A percentile compares a stretch with the other conserved stretches of the same genome.
Conservation (phyloP, 2,329 filamentous ascomycete species). For the Ophiobolus disseminans region DNA sequence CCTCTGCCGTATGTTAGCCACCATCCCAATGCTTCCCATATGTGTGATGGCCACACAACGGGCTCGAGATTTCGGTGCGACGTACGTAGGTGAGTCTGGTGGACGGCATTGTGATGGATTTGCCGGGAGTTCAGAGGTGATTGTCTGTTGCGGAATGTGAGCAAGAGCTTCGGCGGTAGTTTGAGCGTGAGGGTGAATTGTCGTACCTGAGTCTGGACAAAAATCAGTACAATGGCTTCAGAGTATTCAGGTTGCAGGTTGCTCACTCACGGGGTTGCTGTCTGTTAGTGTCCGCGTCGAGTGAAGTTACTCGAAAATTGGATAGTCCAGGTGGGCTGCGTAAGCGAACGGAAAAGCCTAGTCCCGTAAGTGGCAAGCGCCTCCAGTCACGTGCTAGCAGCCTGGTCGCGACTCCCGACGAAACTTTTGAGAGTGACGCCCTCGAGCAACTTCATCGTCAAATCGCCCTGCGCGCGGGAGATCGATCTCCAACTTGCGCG, state of each 20-base stretch:
- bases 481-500: constrained; percentile 28
- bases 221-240: constrained; percentile 12
- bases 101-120: constrained; percentile 59
- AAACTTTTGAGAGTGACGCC: constrained; percentile 33
- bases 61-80: constrained; percentile 31
- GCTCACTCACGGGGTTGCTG: constrained; percentile 45
- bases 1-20: constrained; percentile 55
- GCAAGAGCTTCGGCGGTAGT: constrained; percentile 21
- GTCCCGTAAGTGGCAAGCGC: too few species aligned
- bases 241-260: constrained; percentile 18
- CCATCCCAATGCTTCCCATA: too few species aligned
- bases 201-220: constrained; percentile 37
- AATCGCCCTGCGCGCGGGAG: constrained; percentile 38
- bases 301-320: too few species aligned
- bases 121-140: constrained; percentile 44
- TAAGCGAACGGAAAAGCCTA: too few species aligned
- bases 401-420: constrained; percentile 17
- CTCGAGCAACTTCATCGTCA: constrained; percentile 32
- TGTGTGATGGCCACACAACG: too few species aligned
- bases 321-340: too few species aligned
- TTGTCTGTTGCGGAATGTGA: constrained; percentile 38
- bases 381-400: constrained; percentile 14
- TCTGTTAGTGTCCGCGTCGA: constrained; percentile 29
- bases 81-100: constrained; percentile 65
- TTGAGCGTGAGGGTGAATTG: constrained; percentile 6